Conservation (phyloP, 2,329 filamentous ascomycete species). For the Colletotrichum musicola region DNA sequence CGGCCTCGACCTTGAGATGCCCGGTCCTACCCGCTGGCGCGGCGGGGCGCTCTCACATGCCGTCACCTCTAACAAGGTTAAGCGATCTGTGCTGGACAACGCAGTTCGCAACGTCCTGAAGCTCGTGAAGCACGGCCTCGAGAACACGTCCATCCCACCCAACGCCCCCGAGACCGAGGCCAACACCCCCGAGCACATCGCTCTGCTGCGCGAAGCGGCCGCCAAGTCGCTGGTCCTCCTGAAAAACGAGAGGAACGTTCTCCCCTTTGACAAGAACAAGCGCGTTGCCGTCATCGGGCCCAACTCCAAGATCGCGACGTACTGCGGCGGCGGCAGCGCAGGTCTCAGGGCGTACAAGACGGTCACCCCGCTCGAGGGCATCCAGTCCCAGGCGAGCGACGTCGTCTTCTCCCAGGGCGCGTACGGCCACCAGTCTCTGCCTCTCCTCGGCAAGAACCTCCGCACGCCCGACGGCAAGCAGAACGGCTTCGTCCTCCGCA, state of each 20-base stretch:
- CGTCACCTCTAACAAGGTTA: constrained; percentile 68
- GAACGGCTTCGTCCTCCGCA: constrained; percentile 44
- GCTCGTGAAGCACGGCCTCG: constrained; percentile 57
- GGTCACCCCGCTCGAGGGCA: constrained; percentile 47
- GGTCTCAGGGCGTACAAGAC: constrained; percentile 48
- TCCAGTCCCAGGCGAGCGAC: constrained; percentile 42
- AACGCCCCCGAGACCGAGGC: constrained; percentile 64
- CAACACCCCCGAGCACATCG: constrained; percentile 71
- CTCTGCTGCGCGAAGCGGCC: constrained; percentile 52
- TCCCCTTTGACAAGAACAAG: constrained; percentile 65
- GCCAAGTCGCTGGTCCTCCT: constrained; percentile 73
- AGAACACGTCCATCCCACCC: constrained; percentile 59
- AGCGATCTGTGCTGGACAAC: constrained; percentile 65
- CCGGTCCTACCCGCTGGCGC: constrained; percentile 50
- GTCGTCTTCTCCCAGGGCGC: constrained; percentile 45
- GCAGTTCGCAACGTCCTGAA: constrained; percentile 48
- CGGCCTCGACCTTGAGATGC: constrained; percentile 55
- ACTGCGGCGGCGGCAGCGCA: constrained; percentile 51
- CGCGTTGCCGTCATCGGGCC: constrained; percentile 65
- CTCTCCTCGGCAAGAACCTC: constrained; percentile 45
- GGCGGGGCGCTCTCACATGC: constrained; percentile 61
- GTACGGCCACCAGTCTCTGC: constrained; percentile 49
- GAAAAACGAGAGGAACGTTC: constrained; percentile 75
- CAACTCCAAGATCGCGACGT: constrained; percentile 57
- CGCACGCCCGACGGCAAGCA: constrained; percentile 41